Evolutionary conservation across 2,329 filamentous ascomycete genomes (phyloP), one percentile per base, ranked within the genome.

Genomic region (Aspergillus sp.): DNA sequence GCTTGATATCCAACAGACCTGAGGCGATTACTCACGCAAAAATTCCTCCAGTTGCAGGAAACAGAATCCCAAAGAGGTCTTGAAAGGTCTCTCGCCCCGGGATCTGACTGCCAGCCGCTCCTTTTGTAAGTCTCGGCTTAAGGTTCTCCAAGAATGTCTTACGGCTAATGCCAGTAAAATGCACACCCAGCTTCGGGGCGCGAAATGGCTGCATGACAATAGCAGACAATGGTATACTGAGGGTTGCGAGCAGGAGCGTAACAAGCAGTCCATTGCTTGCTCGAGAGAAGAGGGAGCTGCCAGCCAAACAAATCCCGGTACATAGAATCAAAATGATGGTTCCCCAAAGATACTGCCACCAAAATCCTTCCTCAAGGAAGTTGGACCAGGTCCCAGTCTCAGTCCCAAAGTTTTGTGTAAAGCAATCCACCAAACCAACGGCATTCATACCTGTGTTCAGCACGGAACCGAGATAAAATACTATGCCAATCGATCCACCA

Each of bases 391-490:
- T 82, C 15, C 86, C 86, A 50, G 79, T 78, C 17, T 73, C 66
- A 3, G 79, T 70, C 2, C 88, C 90, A 67, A 93, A 84, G 66
- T 92, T 93, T 61, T 93, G 82, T 52, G 85, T 86, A 56, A 96
- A 81, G 67, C 90, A 96, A 75, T 95, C 90, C 62, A 96, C 85
- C 46, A 96, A 80, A 77, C 91, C 91, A 44, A 96, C 90, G 23
- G 93, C 85, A 68, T 96, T 96, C 81, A 96, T 85, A 39, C 90
- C 90, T 1, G 91, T 92, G 70, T 93, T 96, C 68, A 96, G 85
- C 2, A 90, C 88, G 63, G 91, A 90, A n/a, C 91, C 90, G n/a
- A 96, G 80, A 71, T 95, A 96, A 74, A 96, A 96, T 12, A 96
- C 85, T 23, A 96, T 82, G 2, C 91, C 91, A 62, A 96, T 96